Conservation (phyloP, 768 basidiomycete species). For the Russula ochroleuca region DNA sequence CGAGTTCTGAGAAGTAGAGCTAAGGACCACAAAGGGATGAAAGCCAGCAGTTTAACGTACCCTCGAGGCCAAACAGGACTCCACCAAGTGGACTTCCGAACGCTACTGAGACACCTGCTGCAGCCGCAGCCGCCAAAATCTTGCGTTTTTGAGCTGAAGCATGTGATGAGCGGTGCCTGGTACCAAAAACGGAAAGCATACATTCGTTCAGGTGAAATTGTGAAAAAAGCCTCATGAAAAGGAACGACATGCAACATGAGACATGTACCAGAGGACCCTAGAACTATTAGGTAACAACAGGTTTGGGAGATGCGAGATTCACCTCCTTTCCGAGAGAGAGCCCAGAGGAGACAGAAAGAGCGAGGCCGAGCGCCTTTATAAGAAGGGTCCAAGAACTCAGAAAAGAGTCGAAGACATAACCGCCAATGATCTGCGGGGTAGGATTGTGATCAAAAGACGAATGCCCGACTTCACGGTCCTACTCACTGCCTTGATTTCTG, state of each 20-base stretch:
- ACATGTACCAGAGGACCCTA: conserved; percentile 85
- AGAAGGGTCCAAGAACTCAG: conserved; percentile 82
- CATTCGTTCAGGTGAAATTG: conserved; percentile 79
- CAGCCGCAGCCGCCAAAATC: conserved; percentile 75
- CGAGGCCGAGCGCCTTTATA: conserved; percentile 79
- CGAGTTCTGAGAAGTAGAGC: conserved; percentile 45
- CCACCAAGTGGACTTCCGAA: conserved; percentile 86
- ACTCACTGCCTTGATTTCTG: conserved; percentile 73
- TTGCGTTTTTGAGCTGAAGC: conserved; percentile 70
- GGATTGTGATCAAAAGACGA: neutral
- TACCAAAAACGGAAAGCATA: conserved; percentile 29
- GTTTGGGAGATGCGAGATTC: conserved; percentile 23
- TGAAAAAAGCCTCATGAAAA: conserved; percentile 60
- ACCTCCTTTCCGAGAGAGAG: conserved; percentile 84
- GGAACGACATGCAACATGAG: conserved; percentile 73
- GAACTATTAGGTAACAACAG: conserved; percentile 3
- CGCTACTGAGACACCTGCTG: conserved; percentile 83
- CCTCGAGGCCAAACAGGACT: conserved; percentile 81
- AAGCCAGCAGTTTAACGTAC: conserved; percentile 29
- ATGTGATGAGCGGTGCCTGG: neutral
- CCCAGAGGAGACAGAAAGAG: conserved; percentile 80
- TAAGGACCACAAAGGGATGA: neutral
- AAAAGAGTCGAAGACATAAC: conserved; percentile 84
- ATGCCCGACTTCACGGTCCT: neutral
- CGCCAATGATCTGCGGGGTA: conserved; percentile 59